Conservation (phyloP, 2,329 filamentous ascomycete genomes). For the Fusarium cyanostomum region DNA sequence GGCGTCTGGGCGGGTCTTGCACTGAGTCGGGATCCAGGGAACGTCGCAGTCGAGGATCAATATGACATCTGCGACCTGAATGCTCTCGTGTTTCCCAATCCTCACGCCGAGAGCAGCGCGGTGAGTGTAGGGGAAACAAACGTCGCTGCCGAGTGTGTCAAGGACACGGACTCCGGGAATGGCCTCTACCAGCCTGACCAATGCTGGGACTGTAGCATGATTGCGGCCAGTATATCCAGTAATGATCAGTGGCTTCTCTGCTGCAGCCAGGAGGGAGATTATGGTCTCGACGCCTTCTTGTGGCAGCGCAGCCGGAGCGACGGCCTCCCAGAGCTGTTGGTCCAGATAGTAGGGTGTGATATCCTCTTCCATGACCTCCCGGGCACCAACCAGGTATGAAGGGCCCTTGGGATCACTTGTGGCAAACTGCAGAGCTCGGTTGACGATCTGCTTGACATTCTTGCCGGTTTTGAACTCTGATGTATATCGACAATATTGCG, state of each 20-base stretch:
- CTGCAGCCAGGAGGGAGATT: slow-evolving; percentile 1
- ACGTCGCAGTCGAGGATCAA: slow-evolving; percentile 88
- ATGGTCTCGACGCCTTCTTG: slow-evolving; percentile 44
- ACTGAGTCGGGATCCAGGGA: slow-evolving; percentile 85
- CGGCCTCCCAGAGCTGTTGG: slow-evolving; percentile 74
- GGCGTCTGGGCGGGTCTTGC: slow-evolving; percentile 60
- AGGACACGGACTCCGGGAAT: slow-evolving; percentile 74
- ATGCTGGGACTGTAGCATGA: slow-evolving; percentile 45
- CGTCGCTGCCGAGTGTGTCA: slow-evolving; percentile 79
- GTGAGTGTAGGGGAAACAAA: slow-evolving; percentile 79
- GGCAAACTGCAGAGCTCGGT: slow-evolving; percentile 82
- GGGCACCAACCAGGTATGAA: slow-evolving; percentile 78
- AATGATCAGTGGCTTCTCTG: slow-evolving; percentile 13
- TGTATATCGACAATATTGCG: slow-evolving; percentile 84
- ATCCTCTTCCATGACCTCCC: slow-evolving; percentile 87
- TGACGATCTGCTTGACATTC: slow-evolving; percentile 89
- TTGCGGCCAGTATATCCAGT: slow-evolving; percentile 18
- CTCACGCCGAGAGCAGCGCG: slow-evolving; percentile 72
- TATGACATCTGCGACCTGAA: slow-evolving; percentile 82
- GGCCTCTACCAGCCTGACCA: slow-evolving; percentile 72
- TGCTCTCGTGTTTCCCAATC: slow-evolving; percentile 76
- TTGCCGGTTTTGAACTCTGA: slow-evolving; percentile 83
- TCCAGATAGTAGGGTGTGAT: slow-evolving; percentile 75
- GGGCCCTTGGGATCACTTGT: slow-evolving; percentile 79
- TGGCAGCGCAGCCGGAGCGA: slow-evolving; percentile 69